Conservation (phyloP, 805 yeast genomes). For the Starmerella kuoi region DNA sequence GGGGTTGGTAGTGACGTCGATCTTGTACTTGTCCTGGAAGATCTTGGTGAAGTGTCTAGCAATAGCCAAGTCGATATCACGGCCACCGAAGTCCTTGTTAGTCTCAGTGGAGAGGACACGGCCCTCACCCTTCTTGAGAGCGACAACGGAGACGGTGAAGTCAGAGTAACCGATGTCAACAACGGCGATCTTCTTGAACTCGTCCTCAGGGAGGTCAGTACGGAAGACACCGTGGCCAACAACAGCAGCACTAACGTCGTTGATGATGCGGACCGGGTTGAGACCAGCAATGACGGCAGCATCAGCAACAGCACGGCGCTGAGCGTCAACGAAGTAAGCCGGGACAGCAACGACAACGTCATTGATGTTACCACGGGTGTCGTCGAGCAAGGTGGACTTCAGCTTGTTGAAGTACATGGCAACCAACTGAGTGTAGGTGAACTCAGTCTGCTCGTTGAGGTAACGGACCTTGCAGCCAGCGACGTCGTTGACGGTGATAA, state of each 20-base stretch:
- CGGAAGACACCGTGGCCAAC: constrained; percentile 99
- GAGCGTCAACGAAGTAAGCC: constrained; percentile 91
- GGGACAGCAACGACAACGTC: constrained; percentile 95
- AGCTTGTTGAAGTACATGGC: constrained; percentile 93
- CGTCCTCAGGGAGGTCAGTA: constrained; percentile 84
- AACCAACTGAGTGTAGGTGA: constrained; percentile 77
- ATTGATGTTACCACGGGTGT: constrained; percentile 66
- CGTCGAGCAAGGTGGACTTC: constrained; percentile 65
- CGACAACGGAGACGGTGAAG: constrained; percentile 77
- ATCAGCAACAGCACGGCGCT: constrained; percentile 91
- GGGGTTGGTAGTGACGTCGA: constrained; percentile 79
- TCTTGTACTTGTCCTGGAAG: constrained; percentile 82
- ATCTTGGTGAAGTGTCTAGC: constrained; percentile 91
- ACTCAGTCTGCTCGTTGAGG: constrained; percentile 63
- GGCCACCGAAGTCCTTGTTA: constrained; percentile 96
- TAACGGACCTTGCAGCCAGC: constrained; percentile 79
- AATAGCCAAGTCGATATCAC: constrained; percentile 87
- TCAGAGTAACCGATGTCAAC: constrained; percentile 96
- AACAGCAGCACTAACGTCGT: constrained; percentile 97
- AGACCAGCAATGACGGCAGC: constrained; percentile 93
- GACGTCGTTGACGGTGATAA: constrained; percentile 58
- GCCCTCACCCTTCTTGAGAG: constrained; percentile 92
- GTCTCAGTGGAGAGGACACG: constrained; percentile 83
- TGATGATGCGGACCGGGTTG: constrained; percentile 95
- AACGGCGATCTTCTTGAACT: constrained; percentile 79